Base-by-base conservation (phyloP, 177 flowering plant genomes). In the Vitis hybrid region DNA sequence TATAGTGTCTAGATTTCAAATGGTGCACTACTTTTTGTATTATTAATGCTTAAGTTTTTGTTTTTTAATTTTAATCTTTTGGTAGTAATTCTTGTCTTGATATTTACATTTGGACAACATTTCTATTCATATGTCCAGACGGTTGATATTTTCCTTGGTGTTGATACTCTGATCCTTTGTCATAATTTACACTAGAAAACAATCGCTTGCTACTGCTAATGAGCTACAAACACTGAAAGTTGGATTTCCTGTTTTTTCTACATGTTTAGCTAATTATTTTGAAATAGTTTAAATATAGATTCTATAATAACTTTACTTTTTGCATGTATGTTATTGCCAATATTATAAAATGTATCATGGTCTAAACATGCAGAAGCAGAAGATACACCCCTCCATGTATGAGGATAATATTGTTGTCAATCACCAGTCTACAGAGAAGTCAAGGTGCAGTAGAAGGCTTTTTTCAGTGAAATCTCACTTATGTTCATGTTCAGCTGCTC, bases 321-420 rank as follows among this genome's bases (percentile, higher is more conserved):
- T 54, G 5, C 10, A 12, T 6, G 52, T 59, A 51, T 59, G 26
- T 17, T 52, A 17, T 56, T 62, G 11, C 11, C 51, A 59, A 64
- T 30, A 23, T 59, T 51, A 40, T 48, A 48, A 23, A 21, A 55
- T 2, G 14, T 17, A 56, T 67, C 12, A 56, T 55, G 45, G 56
- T 66, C 18, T 70, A n/a, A 56, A 70, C 67, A 70, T 81, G 82
- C 85, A 83, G 87, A 81, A 74, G 64, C 80, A 77, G 74, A 88
- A 62, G 77, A 77, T 80, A 79, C 82, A 84, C 76, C 87, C 89
- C 14, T 78, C 84, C 52, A 76, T 85, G 82, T 86, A 86, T 62
- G 86, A 85, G 34, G 88, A 88, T 56, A 55, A 26, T 14, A 32
- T 21, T 56, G 14, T 18, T 66, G 40, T 49, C n/a, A 17, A 50